Evolutionary conservation across 179 eudicot genomes (phyloP), one percentile per base, ranked within the genome.

Genomic region (Vitellaria paradoxa): DNA sequence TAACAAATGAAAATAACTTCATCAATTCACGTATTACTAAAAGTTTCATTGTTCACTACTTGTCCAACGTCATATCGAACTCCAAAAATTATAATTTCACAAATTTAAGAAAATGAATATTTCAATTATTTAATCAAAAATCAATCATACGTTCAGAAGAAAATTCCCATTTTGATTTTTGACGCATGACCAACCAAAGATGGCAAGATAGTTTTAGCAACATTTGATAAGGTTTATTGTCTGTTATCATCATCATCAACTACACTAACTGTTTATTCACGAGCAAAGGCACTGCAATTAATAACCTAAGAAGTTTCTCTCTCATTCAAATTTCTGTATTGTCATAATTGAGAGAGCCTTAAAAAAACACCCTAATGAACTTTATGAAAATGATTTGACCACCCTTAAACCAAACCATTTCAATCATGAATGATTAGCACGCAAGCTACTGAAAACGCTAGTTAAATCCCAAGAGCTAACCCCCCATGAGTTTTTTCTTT

Each of bases 391-490:
- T 59, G 66, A 55, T 15, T 45, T 13, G 74, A 59, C 74, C 18
- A 69, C 47, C 67, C 57, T 30, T 67, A 5, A 21, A 77, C 68
- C 66, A 46, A 68, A 68, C 67, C 74, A 21, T 55, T 23, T 65
- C 14, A 52, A 77, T 77, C 79, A 77, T 77, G 57, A 77, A 21
- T 55, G 56, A 77, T 77, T 68, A 42, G 64, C 64, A 55, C 12
- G 65, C 67, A 77, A 77, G 74, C 79, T 65, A 68, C 63, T 74
- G 37, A 30, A 57, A 60, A n/a, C 47, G 15, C 26, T 15, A n/a
- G 9, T 3, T 72, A 46, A 68, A 13, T n/a, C 71, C 17, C 5
- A 46, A 55, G 20, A 21, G 69, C 57, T 17, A 76, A 68, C 11
- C n/a, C 40, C 30, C 55, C 49, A 46, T 1, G 12, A 62, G 24